phyloP scores from a whole-genome alignment of 2,329 filamentous ascomycete species.

The Niveomyces coronatus region DNA sequence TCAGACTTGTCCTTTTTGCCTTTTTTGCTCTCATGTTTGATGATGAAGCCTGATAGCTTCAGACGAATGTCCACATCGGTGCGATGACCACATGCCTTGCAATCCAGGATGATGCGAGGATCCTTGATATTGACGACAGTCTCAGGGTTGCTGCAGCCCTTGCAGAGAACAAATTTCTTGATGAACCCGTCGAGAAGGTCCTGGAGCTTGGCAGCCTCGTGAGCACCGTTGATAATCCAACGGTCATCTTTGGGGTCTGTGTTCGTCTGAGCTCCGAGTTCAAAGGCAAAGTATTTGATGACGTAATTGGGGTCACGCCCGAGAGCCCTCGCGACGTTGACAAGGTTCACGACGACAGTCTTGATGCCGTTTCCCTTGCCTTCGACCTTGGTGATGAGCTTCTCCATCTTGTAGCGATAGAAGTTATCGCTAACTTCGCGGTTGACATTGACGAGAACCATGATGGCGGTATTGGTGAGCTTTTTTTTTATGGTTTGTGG shows the following conservation, averaged over 20 bases:
- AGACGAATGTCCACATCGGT: slow-evolving; percentile 84
- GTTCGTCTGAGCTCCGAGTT: slow-evolving; percentile 97
- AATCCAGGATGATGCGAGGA: slow-evolving; percentile 83
- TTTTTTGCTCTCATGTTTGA: slow-evolving; percentile 89
- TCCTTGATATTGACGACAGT: slow-evolving; percentile 95
- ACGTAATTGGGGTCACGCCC: slow-evolving; percentile 87
- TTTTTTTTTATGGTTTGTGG: not conserved
- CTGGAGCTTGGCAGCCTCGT: slow-evolving; percentile 90
- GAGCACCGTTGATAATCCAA: slow-evolving; percentile 99
- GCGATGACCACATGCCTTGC: slow-evolving; percentile 95
- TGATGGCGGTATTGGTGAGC: slow-evolving; percentile 46
- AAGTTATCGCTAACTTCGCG: slow-evolving; percentile 97
- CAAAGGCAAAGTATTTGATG: slow-evolving; percentile 99
- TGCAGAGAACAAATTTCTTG: slow-evolving; percentile 96
- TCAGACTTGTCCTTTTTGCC: slow-evolving; percentile 96
- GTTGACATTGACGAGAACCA: slow-evolving; percentile 98
- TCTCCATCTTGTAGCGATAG: slow-evolving; percentile 99
- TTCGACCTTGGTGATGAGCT: slow-evolving; percentile 96
- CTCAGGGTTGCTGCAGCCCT: slow-evolving; percentile 99
- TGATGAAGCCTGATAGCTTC: slow-evolving; percentile 93
- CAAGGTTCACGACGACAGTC: slow-evolving; percentile 92
- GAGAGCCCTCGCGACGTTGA: slow-evolving; percentile 83
- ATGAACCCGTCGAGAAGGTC: slow-evolving; percentile 99
- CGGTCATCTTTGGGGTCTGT: slow-evolving; percentile 94
- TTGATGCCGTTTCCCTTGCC: slow-evolving; percentile 99